Conservation (phyloP, 2,329 filamentous ascomycete species). For the Venturia carpophila region DNA sequence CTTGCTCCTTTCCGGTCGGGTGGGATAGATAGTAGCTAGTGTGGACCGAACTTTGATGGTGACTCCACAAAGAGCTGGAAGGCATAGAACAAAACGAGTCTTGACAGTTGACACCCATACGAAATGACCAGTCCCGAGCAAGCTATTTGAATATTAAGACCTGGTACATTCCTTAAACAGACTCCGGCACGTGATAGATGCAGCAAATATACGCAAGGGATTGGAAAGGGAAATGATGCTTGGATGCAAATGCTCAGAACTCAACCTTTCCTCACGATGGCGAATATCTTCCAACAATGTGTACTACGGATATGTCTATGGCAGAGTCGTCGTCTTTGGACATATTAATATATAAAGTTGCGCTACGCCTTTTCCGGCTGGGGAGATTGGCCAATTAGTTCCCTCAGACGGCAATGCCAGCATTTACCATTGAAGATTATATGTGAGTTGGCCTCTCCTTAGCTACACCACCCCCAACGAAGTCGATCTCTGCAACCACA, state of each 20-base stretch:
- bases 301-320: background rate
- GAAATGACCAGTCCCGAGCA: no score
- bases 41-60: no score
- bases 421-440: background rate
- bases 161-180: no score
- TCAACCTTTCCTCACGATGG: background rate
- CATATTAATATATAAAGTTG: background rate
- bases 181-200: background rate
- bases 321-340: background rate
- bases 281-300: background rate
- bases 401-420: background rate
- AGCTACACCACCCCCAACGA: background rate
- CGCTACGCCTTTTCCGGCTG: conserved; percentile 1
- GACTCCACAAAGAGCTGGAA: no score
- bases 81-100: no score
- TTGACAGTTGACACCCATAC: no score
- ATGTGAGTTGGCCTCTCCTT: conserved; percentile 9
- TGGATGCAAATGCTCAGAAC: background rate
- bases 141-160: no score
- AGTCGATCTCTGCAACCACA: background rate
- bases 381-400: background rate
- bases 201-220: background rate
- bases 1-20: no score
- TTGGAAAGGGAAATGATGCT: background rate
- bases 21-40: no score